Base-by-base conservation (phyloP, 2,329 filamentous ascomycete species). In the Metarhizium robertsii region DNA sequence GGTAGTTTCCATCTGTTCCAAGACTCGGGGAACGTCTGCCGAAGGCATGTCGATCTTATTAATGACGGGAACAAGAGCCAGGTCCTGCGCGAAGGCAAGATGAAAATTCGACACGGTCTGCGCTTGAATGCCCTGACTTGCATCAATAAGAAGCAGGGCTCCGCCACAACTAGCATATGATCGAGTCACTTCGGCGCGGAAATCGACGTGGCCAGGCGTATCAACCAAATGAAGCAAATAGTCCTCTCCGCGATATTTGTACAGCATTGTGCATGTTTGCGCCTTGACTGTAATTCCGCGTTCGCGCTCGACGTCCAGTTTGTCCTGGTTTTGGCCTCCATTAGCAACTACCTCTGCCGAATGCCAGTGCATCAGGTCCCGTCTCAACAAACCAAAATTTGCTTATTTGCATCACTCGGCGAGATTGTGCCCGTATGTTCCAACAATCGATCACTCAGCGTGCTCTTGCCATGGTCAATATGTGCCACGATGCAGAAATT, bases 401-500 rank as follows among this genome's bases (percentile, higher is more conserved):
- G 94, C 74, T 96, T 95, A 70, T 96, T 96, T 52, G 80, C 79
- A 57, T 76, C 79, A 58, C 90, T 91, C 0, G 88, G 81, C 63
- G 88, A 76, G 60, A 99, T 97, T 6, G 92, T 97, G 20, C 94
- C 92, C 1, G 94, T 99, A 60, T 95, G 78, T 77, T 99, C 94
- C 59, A 99, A 81, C 54, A 99, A 76, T 2, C 94, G 87, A 67
- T 99, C 94, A 62, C 87, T 92, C 53, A 99, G 84, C 4, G 94
- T 99, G 68, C 89, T 95, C 73, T 99, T 99, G 65, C 94, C 94
- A 84, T 99, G 94, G 70, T 99, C 94, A 68, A 99, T 95, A 70
- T 99, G 94, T 10, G 94, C 94, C 53, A 99, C 92, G 66, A 99
- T 97, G 73, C 94, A 99, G 71, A 99, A 99, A 71, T 99, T 99